A percentile compares a stretch with the other conserved stretches of the same genome.
Evolutionary conservation across 1,284 basidiomycete genomes (phyloP).

Genomic region (Malassezia yamatoensis): DNA sequence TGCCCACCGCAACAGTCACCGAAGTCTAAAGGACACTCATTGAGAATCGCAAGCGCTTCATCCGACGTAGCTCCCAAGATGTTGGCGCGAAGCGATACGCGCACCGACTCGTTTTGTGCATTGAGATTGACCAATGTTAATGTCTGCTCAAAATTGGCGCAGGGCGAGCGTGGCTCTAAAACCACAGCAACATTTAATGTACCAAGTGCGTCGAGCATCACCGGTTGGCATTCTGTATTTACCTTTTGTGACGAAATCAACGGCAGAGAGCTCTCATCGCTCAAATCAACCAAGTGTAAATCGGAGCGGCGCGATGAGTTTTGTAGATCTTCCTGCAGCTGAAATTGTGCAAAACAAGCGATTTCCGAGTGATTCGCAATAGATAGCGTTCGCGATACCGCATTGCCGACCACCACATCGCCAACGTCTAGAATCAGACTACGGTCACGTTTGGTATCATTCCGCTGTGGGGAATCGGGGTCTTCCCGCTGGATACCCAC

Average conservation of each 20-base stretch:
- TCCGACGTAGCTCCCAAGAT: constrained; percentile 46
- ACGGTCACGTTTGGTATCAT: constrained; percentile 12
- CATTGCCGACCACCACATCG: constrained; percentile 39
- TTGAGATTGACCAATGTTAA: constrained; percentile 39
- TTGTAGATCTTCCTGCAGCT: constrained; percentile 27
- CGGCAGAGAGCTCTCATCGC: constrained; percentile 20
- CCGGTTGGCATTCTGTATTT: constrained; percentile 19
- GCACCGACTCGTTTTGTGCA: constrained; percentile 30
- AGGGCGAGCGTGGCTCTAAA: constrained; percentile 21
- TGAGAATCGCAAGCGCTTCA: constrained; percentile 49
- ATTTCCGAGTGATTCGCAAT: constrained; percentile 37
- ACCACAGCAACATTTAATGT: constrained; percentile 7
- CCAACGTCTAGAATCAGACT: constrained; percentile 39
- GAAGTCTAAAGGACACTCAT: constrained; percentile 51
- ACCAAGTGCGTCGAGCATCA: constrained; percentile 26
- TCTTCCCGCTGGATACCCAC: constrained; percentile 12
- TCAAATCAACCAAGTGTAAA: constrained; percentile 21
- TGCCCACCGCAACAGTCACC: constrained; percentile 51
- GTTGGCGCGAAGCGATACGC: constrained; percentile 40
- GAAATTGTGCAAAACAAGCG: constrained; percentile 38
- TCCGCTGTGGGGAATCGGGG: too few species aligned
- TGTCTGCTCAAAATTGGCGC: constrained; percentile 41
- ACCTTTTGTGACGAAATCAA: constrained; percentile 19
- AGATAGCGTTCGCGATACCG: constrained; percentile 23
- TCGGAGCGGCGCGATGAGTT: constrained; percentile 33